Evolutionary conservation across 176 grass and related monocot species (phyloP).

Genomic region (Olyra latifolia): DNA sequence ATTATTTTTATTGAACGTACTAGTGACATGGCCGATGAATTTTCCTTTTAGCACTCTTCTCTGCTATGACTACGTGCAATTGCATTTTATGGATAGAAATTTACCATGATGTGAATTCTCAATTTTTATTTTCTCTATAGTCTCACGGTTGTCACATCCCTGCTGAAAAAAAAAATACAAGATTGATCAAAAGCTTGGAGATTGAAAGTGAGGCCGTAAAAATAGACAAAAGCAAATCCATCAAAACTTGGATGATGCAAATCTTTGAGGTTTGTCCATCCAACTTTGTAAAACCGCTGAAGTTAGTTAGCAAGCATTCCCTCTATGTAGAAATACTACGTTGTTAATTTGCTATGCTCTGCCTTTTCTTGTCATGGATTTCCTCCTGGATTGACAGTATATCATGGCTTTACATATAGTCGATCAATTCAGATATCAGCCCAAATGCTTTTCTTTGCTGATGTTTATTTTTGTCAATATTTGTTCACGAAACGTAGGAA

Average conservation of each 20-base stretch:
- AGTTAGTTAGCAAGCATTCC: not conserved
- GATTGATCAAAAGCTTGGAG: slow-evolving; percentile 75
- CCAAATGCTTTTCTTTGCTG: not conserved
- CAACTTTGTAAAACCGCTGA: not conserved
- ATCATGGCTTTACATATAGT: too few species aligned
- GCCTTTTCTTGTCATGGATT: not conserved
- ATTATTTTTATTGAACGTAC: too few species aligned
- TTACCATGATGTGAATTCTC: too few species aligned
- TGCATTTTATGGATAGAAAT: too few species aligned
- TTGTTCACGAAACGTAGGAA: slow-evolving; percentile 50
- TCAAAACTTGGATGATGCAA: slow-evolving; percentile 90
- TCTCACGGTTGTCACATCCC: slow-evolving; percentile 68
- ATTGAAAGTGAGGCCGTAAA: slow-evolving; percentile 80
- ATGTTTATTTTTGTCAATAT: not conserved
- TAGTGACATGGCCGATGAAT: too few species aligned
- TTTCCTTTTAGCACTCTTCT: too few species aligned
- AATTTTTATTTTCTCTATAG: too few species aligned
- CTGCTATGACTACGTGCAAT: too few species aligned
- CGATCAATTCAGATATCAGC: not conserved
- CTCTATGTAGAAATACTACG: not conserved
- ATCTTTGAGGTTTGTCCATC: slow-evolving; percentile 66
- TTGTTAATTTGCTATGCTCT: not conserved
- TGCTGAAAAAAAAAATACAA: slow-evolving; percentile 70
- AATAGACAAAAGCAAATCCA: slow-evolving; percentile 98
- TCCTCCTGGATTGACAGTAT: too few species aligned